Conservation (phyloP, 164 flowering plant species). For the Liriodendron chinense region DNA sequence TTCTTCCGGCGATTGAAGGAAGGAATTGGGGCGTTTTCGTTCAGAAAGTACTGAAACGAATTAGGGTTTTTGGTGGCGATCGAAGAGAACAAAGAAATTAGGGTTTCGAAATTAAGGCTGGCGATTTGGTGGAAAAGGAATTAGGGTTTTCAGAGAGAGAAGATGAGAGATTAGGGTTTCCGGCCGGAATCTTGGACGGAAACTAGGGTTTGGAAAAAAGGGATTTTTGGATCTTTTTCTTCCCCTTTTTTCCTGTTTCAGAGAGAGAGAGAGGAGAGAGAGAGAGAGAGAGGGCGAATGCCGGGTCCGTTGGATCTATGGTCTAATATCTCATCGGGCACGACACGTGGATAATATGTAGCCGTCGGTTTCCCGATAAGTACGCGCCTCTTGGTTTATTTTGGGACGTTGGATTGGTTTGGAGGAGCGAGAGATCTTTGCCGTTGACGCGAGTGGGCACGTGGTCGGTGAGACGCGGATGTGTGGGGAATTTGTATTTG, state of each 20-base stretch:
- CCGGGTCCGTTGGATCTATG: slow-evolving; percentile 48
- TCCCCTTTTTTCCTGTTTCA: neutral
- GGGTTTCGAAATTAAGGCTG: neutral
- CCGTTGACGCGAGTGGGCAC: slow-evolving; percentile 1
- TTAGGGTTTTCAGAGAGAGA: neutral
- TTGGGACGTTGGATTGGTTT: slow-evolving; percentile 6
- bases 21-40: neutral
- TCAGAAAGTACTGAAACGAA: neutral
- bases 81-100: neutral
- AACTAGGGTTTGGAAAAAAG: slow-evolving; percentile 3
- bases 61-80: neutral
- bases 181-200: neutral
- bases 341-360: slow-evolving; percentile 31
- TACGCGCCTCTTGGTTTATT: slow-evolving; percentile 15
- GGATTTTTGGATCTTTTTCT: neutral
- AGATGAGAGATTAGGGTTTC: neutral
- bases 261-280: neutral
- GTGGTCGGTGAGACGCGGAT: neutral
- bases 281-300: slow-evolving; percentile 13
- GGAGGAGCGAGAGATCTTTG: neutral
- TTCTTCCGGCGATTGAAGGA: neutral
- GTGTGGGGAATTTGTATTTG: neutral
- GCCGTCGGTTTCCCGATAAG: slow-evolving; percentile 55
- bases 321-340: slow-evolving; percentile 32
- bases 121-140: neutral